Evolutionary conservation across 768 basidiomycete genomes (phyloP).

Genomic region (Hydnomerulius pinastri): DNA sequence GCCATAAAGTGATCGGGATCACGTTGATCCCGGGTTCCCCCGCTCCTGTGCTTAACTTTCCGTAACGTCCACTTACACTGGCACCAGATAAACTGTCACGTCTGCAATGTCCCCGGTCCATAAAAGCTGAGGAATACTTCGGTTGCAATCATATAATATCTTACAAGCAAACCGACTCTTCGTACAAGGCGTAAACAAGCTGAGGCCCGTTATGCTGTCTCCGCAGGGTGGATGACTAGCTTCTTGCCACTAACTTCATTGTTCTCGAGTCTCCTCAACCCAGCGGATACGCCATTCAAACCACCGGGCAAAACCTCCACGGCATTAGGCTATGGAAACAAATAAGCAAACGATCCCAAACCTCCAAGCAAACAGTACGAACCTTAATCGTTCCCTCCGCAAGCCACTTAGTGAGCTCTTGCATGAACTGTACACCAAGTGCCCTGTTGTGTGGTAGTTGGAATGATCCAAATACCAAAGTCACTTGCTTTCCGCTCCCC

Average conservation of each 20-base stretch:
- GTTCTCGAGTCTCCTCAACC: constrained; percentile 2
- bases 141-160: too few species aligned
- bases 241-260: constrained; percentile 2
- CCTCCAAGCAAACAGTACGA: too few species aligned
- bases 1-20: too few species aligned
- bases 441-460: constrained; percentile 2
- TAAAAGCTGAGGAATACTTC: too few species aligned
- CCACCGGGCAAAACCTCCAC: constrained; percentile 4
- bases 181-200: too few species aligned
- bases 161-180: too few species aligned
- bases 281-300: background rate
- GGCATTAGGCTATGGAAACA: constrained; percentile 1
- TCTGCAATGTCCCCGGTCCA: too few species aligned
- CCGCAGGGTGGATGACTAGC: constrained; percentile 3
- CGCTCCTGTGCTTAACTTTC: too few species aligned
- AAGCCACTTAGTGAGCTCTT: constrained; percentile 6
- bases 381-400: constrained; percentile 16
- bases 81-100: too few species aligned
- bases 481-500: constrained; percentile 5
- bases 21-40: too few species aligned
- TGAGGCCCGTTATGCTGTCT: constrained; percentile 1
- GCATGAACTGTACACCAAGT: constrained; percentile 11
- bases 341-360: too few species aligned
- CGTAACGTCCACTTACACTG: too few species aligned
- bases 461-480: constrained; percentile 4